Evolutionary conservation across 2,329 filamentous ascomycete genomes (phyloP).

Genomic region (Phyllosticta ampelicida): DNA sequence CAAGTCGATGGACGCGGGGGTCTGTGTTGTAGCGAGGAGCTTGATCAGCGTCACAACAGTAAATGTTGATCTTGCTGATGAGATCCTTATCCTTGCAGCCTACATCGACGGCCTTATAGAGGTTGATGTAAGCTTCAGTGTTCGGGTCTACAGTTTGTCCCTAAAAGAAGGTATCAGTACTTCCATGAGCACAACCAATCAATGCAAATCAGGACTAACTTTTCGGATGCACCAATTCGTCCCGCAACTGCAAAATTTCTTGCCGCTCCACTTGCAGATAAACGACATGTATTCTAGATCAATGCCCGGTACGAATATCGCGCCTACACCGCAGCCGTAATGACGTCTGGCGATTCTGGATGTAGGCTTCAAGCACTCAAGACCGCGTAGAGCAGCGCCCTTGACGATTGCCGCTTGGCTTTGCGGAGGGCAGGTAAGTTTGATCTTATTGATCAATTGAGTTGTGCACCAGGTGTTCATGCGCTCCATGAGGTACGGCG

Average conservation of each 20-base stretch:
- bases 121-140: background rate
- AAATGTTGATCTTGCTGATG: no score
- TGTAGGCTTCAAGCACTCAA: background rate
- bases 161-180: background rate
- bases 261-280: background rate
- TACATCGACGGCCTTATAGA: background rate
- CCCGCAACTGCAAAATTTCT: background rate
- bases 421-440: slow-evolving; percentile 5
- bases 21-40: no score
- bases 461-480: slow-evolving; percentile 3
- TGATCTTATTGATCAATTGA: background rate
- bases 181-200: no score
- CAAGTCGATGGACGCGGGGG: no score
- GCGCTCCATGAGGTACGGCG: background rate
- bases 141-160: background rate
- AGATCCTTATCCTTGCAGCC: background rate
- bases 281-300: background rate
- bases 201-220: no score
- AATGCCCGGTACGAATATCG: background rate
- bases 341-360: background rate
- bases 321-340: background rate
- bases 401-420: background rate
- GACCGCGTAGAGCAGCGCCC: background rate
- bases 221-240: background rate
- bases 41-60: no score